These are phyloP conservation scores for Jamesozyma piceae DNA, from an alignment of 805 yeast species.

Conservation along the genomic window DNA sequence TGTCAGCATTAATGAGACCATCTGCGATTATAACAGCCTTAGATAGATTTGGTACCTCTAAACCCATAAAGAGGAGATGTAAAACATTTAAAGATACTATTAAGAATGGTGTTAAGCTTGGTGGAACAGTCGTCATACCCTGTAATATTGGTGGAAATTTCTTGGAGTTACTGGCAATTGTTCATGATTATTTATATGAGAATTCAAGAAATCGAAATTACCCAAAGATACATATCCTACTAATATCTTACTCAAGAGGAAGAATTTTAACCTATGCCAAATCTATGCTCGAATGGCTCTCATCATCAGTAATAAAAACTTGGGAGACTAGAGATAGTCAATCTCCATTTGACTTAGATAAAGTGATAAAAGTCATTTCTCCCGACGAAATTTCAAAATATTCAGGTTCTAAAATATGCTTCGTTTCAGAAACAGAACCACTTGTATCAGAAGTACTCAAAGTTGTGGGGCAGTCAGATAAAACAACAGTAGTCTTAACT, in stretches of 20 bases:
- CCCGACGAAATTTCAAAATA: conserved; percentile 46
- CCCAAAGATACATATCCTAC: conserved; percentile 54
- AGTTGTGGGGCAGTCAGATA: conserved; percentile 52
- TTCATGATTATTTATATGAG: conserved; percentile 53
- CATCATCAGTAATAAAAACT: conserved; percentile 69
- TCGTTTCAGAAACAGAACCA: conserved; percentile 64
- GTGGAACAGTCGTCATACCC: conserved; percentile 72
- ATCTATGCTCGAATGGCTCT: conserved; percentile 93
- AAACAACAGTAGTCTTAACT: conserved; percentile 66
- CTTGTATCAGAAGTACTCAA: conserved; percentile 43
- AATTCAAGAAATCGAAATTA: conserved; percentile 23
- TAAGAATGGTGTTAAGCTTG: conserved; percentile 32
- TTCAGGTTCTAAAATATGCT: conserved; percentile 68
- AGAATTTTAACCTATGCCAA: conserved; percentile 73
- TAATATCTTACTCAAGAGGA: conserved; percentile 71
- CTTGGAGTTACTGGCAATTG: conserved; percentile 62
- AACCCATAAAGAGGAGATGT: conserved; percentile 53
- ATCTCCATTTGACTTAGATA: conserved; percentile 65
- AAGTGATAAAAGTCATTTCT: conserved; percentile 47
- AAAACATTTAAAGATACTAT: conserved; percentile 61
- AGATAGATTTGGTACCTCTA: conserved; percentile 47
- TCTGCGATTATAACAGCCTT: conserved; percentile 68
- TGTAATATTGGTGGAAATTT: conserved; percentile 73
- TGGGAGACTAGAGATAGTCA: conserved; percentile 64
- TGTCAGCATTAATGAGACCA: conserved; percentile 63